A percentile compares a stretch with the other conserved stretches of the same genome.
These are phyloP conservation scores for Allomyces javanicus DNA, from an alignment of 192 early-diverging fungal species.

Conservation along the genomic window DNA sequence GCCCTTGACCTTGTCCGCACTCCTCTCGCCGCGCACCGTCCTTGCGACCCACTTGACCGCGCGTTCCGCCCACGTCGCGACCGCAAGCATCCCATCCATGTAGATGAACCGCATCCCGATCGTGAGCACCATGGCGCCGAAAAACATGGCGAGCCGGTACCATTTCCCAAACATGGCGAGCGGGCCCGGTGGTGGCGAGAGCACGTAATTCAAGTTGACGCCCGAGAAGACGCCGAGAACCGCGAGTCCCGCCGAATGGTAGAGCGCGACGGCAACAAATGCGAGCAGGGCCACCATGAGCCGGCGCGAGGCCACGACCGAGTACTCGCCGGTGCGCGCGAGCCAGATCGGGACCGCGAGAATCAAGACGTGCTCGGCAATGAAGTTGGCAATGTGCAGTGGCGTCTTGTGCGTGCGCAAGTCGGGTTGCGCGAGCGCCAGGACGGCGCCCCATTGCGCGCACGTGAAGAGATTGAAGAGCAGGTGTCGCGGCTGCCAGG, in stretches of 20 bases:
- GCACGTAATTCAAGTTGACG: constrained; percentile 28
- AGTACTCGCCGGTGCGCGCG: constrained; percentile 30
- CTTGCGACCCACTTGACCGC: too few species aligned
- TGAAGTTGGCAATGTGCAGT: constrained; percentile 28
- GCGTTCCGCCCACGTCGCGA: too few species aligned
- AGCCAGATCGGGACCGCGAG: constrained; percentile 23
- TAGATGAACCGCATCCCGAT: constrained; percentile 13
- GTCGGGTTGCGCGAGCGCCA: constrained; percentile 27
- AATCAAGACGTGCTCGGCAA: constrained; percentile 25
- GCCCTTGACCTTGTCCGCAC: too few species aligned
- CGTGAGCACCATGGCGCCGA: constrained; percentile 9
- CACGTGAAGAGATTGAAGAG: constrained; percentile 31
- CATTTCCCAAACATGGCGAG: constrained; percentile 15
- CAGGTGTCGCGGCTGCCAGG: constrained; percentile 20
- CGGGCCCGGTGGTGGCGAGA: constrained; percentile 10
- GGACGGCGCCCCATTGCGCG: constrained; percentile 30
- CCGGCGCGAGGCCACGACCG: constrained; percentile 20
- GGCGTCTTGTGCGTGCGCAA: constrained; percentile 20
- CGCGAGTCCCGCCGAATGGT: constrained; percentile 24
- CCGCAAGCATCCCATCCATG: constrained; percentile 4
- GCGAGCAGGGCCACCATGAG: constrained; percentile 21
- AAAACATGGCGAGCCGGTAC: constrained; percentile 19
- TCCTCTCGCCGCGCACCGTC: too few species aligned
- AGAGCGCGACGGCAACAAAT: constrained; percentile 24
- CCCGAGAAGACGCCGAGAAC: constrained; percentile 19